Evolutionary conservation across 176 grass and related monocot species (phyloP), one percentile per base, ranked within the genome.

Genomic region (Elaeis guineensis): DNA sequence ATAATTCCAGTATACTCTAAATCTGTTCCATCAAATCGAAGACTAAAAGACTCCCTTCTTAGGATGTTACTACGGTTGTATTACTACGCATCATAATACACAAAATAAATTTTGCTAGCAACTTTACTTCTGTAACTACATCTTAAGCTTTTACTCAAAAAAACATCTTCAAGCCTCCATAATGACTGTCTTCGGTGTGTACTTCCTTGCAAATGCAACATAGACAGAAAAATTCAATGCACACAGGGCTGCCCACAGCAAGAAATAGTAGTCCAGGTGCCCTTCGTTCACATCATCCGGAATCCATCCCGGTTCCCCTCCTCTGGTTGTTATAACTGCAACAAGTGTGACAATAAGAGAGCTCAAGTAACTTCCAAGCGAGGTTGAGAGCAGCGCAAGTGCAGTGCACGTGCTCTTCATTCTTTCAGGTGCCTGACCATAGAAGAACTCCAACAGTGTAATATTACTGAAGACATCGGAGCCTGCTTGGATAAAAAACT

Each of bases 361-460:
- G 62, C 82, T 95, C 72, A 86, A 65, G 76, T 95, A 95, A 72
- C 66, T 86, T 0, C 90, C 90, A 1, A 89, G 63, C 3, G 85
- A 66, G 67, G 85, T 76, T 58, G 82, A 79, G 66, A 95, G 82
- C 57, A 95, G 64, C 35, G 79, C 79, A 8, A 89, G 79, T 56
- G 90, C 75, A 19, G 78, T 86, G 72, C 90, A 95, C 2, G 74
- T 85, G 90, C 76, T 95, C 73, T 89, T 89, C 90, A 95, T 95
- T 19, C 82, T 77, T 19, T 89, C 82, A 19, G 90, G 85, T 54
- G 85, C 85, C 80, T 95, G 81, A n/a, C 23, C 66, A 61, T 75
- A 95, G 85, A 95, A 95, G 62, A 95, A 95, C 78, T 95, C 85
- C 3, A 95, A 70, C 73, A 83, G 78, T 3, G 85, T 52, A 39